These are phyloP conservation scores for Ganoderma multipileum DNA, from an alignment of 1,284 basidiomycete genomes.

Conservation along the genomic window DNA sequence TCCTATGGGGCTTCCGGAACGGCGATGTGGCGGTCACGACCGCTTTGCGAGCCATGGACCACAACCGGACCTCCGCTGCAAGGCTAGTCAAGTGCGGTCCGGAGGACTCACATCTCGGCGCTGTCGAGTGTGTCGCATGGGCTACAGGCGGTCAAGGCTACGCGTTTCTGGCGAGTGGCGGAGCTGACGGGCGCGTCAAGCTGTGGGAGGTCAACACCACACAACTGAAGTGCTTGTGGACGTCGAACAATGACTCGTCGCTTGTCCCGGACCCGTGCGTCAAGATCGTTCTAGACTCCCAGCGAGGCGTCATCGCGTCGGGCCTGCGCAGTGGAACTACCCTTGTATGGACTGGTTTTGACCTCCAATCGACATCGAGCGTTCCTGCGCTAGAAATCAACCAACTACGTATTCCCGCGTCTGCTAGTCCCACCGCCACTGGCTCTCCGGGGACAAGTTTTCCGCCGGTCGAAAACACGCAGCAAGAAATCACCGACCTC, in stretches of 20 bases:
- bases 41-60: conserved; percentile 64
- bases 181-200: conserved; percentile 71
- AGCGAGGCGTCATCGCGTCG: conserved; percentile 54
- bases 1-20: conserved; percentile 79
- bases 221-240: conserved; percentile 62
- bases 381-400: conserved; percentile 22
- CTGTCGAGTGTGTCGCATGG: conserved; percentile 62
- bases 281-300: conserved; percentile 52
- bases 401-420: conserved; percentile 40
- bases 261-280: conserved; percentile 55
- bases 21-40: conserved; percentile 75
- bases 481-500: conserved; percentile 28
- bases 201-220: conserved; percentile 66
- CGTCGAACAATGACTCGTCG: conserved; percentile 49
- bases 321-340: conserved; percentile 62
- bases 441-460: conserved; percentile 16
- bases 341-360: conserved; percentile 57
- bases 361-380: conserved; percentile 20
- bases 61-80: conserved; percentile 49
- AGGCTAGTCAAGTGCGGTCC: conserved; percentile 55
- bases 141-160: conserved; percentile 39
- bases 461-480: conserved; percentile 17
- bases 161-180: conserved; percentile 56
- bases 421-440: conserved; percentile 14
- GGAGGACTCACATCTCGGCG: conserved; percentile 64